Evolutionary conservation across 1,284 basidiomycete species (phyloP).

Genomic region (Anthracocystis panici-leucophaei): DNA sequence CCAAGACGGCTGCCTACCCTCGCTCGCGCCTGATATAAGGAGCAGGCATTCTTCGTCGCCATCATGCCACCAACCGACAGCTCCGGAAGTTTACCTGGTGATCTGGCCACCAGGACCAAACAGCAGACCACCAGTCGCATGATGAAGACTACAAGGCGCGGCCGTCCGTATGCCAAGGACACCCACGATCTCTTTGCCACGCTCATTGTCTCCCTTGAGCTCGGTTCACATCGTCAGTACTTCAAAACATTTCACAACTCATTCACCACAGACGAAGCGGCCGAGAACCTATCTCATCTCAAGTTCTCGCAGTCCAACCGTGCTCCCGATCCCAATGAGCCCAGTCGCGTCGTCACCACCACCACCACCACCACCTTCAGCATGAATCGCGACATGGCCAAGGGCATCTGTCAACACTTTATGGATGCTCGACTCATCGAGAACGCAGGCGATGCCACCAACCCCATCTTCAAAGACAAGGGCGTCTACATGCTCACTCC

Average conservation of each 20-base stretch:
- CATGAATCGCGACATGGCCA: conserved; percentile 99
- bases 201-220: conserved; percentile 89
- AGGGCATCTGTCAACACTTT: conserved; percentile 98
- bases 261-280: conserved; percentile 96
- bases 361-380: conserved; percentile 99
- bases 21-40: conserved; percentile 15
- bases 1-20: not conserved
- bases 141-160: conserved; percentile 66
- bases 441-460: conserved; percentile 89
- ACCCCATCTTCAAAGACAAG: conserved; percentile 93
- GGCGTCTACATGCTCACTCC: conserved; percentile 95
- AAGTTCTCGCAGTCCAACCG: conserved; percentile 99
- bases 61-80: conserved; percentile 46
- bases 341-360: conserved; percentile 94
- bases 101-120: conserved; percentile 52
- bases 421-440: conserved; percentile 98
- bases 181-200: conserved; percentile 98
- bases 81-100: conserved; percentile 46
- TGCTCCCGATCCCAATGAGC: conserved; percentile 95
- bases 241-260: conserved; percentile 94
- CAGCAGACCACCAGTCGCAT: conserved; percentile 66
- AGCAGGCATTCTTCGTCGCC: conserved; percentile 1
- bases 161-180: conserved; percentile 74
- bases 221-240: conserved; percentile 91
- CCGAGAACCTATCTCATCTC: conserved; percentile 89